Base-by-base conservation (phyloP, 2,329 filamentous ascomycete genomes). In the Colletotrichum sp. region DNA sequence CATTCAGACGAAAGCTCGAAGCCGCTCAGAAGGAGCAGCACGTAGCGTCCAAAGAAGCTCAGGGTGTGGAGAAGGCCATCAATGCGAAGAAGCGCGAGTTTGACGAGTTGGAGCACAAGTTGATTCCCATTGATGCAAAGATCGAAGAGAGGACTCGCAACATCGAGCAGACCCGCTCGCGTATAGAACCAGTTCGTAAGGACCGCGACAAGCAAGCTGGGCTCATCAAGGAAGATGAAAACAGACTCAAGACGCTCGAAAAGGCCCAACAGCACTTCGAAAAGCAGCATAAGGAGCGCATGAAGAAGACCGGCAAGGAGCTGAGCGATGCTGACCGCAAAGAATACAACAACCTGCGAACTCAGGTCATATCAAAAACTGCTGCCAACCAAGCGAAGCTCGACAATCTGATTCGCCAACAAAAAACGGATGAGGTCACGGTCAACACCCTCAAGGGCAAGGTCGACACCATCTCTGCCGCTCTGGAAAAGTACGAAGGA, bases 81-180 rank as follows among this genome's bases (percentile, higher is more conserved):
- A 95, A 95, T 83, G 88, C 89, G 71, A 97, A 97, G 83, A 95
- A 98, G 83, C 95, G 94, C 81, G 93, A 94, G 58, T 94, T 98
- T 27, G 95, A 98, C 80, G 94, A 97, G 75, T 93, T 94, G 79
- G 93, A 96, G 79, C 97, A 96, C 81, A 93, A 92, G 43, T 90
- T 99, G 6, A 92, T 98, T 9, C 97, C 97, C 0, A 92, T 98
- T 75, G 93, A 98, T 67, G 96, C 98, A 84, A 98, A 98, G 86
- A 94, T 99, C 52, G 90, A 93, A 66, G 93, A 98, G 77, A 94
- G 94, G 8, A 92, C 89, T 16, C 90, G 91, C 77, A 94, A 96
- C 77, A 89, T 95, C 48, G 91, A 93, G 66, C 91, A 89, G 76
- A 91, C 94, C 73, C 90, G 93, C 75, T 90, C 89, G 52, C 92